These are phyloP conservation scores for Trichoderma aggressivum DNA, from an alignment of 2,329 filamentous ascomycete genomes.

Conservation along the genomic window DNA sequence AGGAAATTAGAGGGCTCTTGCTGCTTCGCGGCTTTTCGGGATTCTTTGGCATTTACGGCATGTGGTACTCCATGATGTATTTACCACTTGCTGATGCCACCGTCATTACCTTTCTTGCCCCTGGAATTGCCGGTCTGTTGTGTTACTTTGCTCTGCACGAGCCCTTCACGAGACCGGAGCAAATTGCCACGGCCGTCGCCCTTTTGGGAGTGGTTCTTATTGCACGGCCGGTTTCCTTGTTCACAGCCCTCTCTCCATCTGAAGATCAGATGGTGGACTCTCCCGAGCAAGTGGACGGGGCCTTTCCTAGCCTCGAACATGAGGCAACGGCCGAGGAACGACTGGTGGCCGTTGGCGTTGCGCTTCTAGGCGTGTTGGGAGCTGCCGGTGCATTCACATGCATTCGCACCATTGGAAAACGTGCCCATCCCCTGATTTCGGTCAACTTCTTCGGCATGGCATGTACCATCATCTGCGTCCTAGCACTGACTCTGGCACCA, in stretches of 20 bases:
- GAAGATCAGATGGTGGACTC: slow-evolving; percentile 23
- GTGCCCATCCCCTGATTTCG: slow-evolving; percentile 76
- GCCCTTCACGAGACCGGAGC: slow-evolving; percentile 73
- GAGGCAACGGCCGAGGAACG: slow-evolving; percentile 59
- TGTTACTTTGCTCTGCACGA: slow-evolving; percentile 74
- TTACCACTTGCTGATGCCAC: slow-evolving; percentile 83
- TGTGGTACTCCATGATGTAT: slow-evolving; percentile 68
- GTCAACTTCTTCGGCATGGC: slow-evolving; percentile 79
- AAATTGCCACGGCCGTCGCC: slow-evolving; percentile 71
- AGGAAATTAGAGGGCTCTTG: slow-evolving; percentile 64
- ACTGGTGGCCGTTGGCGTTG: slow-evolving; percentile 65
- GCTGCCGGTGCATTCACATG: slow-evolving; percentile 69
- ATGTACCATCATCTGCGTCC: slow-evolving; percentile 64
- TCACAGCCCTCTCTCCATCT: slow-evolving; percentile 30
- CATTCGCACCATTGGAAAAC: slow-evolving; percentile 74
- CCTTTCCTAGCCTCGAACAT: slow-evolving; percentile 33
- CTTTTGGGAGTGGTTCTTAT: slow-evolving; percentile 80
- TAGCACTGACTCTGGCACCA: slow-evolving; percentile 55
- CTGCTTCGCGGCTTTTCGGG: slow-evolving; percentile 66
- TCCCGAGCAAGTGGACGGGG: not conserved
- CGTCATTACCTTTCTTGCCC: slow-evolving; percentile 83
- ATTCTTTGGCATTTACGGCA: slow-evolving; percentile 74
- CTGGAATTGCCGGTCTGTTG: slow-evolving; percentile 73
- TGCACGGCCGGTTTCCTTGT: slow-evolving; percentile 64
- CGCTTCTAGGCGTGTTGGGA: slow-evolving; percentile 74